Conservation (phyloP, 352 stramenopile species). For the Phytophthora europaea region DNA sequence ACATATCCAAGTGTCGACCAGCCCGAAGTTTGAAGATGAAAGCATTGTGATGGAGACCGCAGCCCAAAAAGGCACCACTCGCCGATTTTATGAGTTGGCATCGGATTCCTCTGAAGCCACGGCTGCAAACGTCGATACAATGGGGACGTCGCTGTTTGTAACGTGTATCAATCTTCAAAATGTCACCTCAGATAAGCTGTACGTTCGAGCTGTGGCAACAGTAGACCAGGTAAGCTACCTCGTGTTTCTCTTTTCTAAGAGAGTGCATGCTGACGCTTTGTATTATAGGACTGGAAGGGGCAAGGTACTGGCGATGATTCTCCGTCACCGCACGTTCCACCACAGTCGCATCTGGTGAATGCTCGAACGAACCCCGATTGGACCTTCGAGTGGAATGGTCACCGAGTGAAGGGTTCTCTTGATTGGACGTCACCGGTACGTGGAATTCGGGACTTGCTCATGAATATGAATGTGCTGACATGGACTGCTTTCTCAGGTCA, state of each 20-base stretch:
- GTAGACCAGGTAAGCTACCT: conserved; percentile 70
- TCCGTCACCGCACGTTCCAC: conserved; percentile 69
- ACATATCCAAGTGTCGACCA: conserved; percentile 71
- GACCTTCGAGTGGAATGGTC: conserved; percentile 74
- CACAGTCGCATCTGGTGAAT: conserved; percentile 88
- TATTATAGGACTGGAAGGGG: conserved; percentile 64
- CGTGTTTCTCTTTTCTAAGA: background rate
- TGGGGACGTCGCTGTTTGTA: conserved; percentile 77
- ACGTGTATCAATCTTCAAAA: conserved; percentile 65
- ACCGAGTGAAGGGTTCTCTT: conserved; percentile 63
- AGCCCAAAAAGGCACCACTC: conserved; percentile 58
- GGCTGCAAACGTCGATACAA: conserved; percentile 54
- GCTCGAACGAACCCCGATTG: conserved; percentile 77
- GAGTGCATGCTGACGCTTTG: conserved; percentile 1
- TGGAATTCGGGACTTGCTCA: background rate
- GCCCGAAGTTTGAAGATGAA: conserved; percentile 49
- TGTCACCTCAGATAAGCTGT: conserved; percentile 56
- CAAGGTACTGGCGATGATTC: conserved; percentile 58
- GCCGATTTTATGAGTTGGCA: conserved; percentile 72
- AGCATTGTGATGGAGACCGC: conserved; percentile 60
- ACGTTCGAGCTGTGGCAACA: conserved; percentile 67
- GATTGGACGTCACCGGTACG: conserved; percentile 76
- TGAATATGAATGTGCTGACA: conserved; percentile 12
- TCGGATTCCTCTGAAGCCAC: conserved; percentile 41
- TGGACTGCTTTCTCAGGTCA: conserved; percentile 35